These are phyloP conservation scores for Linnemannia hyalina DNA, from an alignment of 192 early-diverging fungal species.

Conservation along the genomic window DNA sequence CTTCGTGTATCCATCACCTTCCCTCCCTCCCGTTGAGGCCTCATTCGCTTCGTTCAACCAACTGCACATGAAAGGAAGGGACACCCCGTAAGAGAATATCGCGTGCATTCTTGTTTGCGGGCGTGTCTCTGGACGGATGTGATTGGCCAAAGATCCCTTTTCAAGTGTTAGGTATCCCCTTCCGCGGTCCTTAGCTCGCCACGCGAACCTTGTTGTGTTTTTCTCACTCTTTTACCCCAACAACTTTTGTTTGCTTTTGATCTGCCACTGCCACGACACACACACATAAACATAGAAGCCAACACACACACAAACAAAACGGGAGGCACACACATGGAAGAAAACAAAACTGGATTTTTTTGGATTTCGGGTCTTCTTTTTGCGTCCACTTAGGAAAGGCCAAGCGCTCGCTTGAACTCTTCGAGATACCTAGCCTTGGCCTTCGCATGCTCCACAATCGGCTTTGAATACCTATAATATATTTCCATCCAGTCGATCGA, in stretches of 20 bases:
- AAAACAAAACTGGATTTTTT: not conserved
- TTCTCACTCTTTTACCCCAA: slow-evolving; percentile 10
- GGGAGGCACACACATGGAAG: not conserved
- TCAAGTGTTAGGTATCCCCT: not conserved
- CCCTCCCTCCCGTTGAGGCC: too few relatives aligned
- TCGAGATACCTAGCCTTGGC: slow-evolving; percentile 60
- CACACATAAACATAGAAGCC: not conserved
- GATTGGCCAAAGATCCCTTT: not conserved
- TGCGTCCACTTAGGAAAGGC: not conserved
- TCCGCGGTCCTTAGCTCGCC: not conserved
- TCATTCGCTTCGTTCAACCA: too few relatives aligned
- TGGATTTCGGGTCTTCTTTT: not conserved
- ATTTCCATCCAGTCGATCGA: not conserved
- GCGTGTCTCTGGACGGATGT: not conserved
- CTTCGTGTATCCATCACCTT: too few relatives aligned
- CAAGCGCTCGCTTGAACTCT: slow-evolving; percentile 62
- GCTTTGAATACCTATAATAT: slow-evolving; percentile 68
- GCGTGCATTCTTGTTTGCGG: not conserved
- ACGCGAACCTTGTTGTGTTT: slow-evolving; percentile 7
- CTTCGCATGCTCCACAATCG: slow-evolving; percentile 77
- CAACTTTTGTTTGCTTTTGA: slow-evolving; percentile 5
- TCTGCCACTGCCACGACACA: not conserved
- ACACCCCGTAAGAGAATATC: not conserved
- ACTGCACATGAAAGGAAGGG: too few relatives aligned
- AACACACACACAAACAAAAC: not conserved